Base-by-base conservation (phyloP, 345 rosid species). In the Psidium guajava region DNA sequence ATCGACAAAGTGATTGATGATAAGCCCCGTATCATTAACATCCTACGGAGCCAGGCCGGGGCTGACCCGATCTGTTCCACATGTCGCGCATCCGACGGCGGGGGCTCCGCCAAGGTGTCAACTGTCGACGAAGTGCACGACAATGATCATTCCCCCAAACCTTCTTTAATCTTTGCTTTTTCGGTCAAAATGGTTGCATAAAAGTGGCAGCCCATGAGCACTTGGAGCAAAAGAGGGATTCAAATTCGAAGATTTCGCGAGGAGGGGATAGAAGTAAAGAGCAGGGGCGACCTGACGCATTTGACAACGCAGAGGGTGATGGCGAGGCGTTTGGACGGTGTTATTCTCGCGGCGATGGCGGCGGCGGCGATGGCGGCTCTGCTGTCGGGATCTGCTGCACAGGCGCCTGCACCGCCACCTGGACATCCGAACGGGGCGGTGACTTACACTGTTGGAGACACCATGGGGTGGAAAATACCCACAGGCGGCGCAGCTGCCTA, bases 371-470 rank as follows among this genome's bases (percentile, higher is more conserved):
- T 44, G 83, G 74, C 32, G 54, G 73, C 42, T 27, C 40, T 47
- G 3, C 4, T 54, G 83, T 11, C 24, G 1, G n/a, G 47, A 21
- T 28, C 50, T n/a, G 25, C 27, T 8, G 42, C 50, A 5, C 73
- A 28, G 5, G 54, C 51, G 28, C 2, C 44, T 22, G 52, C 42
- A n/a, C 22, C 32, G 16, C 52, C 54, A 44, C 52, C 81, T 0
- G 85, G 1, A 61, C 53, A 53, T 51, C 75, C 75, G 12, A 64
- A 32, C 54, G 86, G 83, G 44, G 56, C 61, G 54, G 42, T 80
- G 42, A 86, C 54, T n/a, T 53, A 86, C 77, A 86, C 82, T 2
- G 87, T 86, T 6, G 87, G 87, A n/a, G 87, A 61, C 64, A 11
- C 82, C 22, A 55, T 40, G n/a, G 85, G 87, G 82, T 82, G 87